phyloP scores from a whole-genome alignment of 2,329 filamentous ascomycete species.

The Beauveria scarabaeidicola region DNA sequence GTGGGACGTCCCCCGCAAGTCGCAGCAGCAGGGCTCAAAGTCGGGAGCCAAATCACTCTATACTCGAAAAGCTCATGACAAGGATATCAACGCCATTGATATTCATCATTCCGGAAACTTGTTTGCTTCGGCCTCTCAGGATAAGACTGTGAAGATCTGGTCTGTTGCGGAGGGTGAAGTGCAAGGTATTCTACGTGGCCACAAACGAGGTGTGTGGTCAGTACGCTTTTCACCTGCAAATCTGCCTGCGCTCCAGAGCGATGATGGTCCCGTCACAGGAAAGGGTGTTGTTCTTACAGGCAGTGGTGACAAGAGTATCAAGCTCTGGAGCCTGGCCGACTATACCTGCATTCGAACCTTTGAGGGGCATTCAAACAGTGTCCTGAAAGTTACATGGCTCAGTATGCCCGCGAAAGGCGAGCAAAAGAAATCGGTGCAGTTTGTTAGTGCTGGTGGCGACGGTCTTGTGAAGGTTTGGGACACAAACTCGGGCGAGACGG shows the following conservation, averaged over 20 bases:
- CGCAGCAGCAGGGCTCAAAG: constrained; percentile 35
- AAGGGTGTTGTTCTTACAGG: constrained; percentile 83
- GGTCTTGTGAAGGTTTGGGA: constrained; percentile 97
- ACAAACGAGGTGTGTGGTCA: constrained; percentile 92
- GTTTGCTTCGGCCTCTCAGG: constrained; percentile 94
- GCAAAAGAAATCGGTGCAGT: constrained; percentile 55
- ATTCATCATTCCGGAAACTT: constrained; percentile 65
- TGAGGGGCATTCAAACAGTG: constrained; percentile 92
- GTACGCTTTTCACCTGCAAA: constrained; percentile 79
- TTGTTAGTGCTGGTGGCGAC: constrained; percentile 85
- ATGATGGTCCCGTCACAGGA: constrained; percentile 62
- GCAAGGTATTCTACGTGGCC: constrained; percentile 82
- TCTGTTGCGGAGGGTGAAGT: constrained; percentile 83
- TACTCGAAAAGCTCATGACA: constrained; percentile 94
- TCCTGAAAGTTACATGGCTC: constrained; percentile 89
- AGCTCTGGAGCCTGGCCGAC: constrained; percentile 87
- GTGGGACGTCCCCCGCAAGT: constrained; percentile 67
- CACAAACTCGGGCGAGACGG: constrained; percentile 71
- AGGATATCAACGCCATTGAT: constrained; percentile 95
- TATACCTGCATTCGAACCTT: constrained; percentile 91
- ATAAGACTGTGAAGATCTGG: constrained; percentile 96
- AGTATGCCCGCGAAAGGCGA: constrained; percentile 42
- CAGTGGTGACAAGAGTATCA: constrained; percentile 91
- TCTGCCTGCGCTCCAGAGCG: constrained; percentile 63
- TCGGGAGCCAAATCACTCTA: constrained; percentile 61